A percentile compares a stretch with the other conserved stretches of the same genome.
These are phyloP conservation scores for Fusarium scirpi DNA, from an alignment of 2,329 filamentous ascomycete species.

Conservation along the genomic window DNA sequence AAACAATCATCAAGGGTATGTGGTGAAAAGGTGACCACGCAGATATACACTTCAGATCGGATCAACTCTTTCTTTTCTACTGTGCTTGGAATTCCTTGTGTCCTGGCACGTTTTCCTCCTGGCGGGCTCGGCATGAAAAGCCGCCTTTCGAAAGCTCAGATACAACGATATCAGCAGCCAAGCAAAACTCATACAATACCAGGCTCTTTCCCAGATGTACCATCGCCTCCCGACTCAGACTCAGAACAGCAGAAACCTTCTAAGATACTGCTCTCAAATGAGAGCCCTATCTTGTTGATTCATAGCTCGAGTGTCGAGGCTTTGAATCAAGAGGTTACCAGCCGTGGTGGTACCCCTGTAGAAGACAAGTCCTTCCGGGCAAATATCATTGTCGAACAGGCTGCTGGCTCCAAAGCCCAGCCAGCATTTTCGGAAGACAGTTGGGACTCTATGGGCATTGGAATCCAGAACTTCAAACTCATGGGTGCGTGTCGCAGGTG, in stretches of 20 bases:
- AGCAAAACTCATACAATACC: constrained; percentile 54
- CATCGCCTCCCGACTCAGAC: constrained; percentile 70
- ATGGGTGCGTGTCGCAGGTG: constrained; percentile 89
- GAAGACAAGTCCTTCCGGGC: constrained; percentile 84
- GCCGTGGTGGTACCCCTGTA: constrained; percentile 72
- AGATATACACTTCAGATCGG: constrained; percentile 73
- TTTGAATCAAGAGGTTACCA: constrained; percentile 78
- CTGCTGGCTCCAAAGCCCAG: constrained; percentile 55
- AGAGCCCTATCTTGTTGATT: constrained; percentile 90
- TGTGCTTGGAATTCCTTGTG: constrained; percentile 81
- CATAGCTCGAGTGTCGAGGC: constrained; percentile 82
- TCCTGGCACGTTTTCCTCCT: constrained; percentile 84
- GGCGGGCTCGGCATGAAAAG: constrained; percentile 69
- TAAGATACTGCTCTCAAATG: constrained; percentile 87
- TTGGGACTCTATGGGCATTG: constrained; percentile 78
- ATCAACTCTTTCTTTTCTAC: constrained; percentile 83
- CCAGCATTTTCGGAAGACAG: constrained; percentile 81
- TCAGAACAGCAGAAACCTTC: constrained; percentile 54
- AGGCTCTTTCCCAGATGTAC: constrained; percentile 65
- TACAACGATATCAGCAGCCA: constrained; percentile 67
- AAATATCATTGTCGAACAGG: constrained; percentile 78
- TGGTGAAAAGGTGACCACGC: constrained; percentile 79
- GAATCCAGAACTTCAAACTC: constrained; percentile 73
- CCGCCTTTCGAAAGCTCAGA: constrained; percentile 78
- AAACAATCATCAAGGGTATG: constrained; percentile 77